phyloP scores from a whole-genome alignment of 352 stramenopile genomes.

The Phytophthora foliorum region DNA sequence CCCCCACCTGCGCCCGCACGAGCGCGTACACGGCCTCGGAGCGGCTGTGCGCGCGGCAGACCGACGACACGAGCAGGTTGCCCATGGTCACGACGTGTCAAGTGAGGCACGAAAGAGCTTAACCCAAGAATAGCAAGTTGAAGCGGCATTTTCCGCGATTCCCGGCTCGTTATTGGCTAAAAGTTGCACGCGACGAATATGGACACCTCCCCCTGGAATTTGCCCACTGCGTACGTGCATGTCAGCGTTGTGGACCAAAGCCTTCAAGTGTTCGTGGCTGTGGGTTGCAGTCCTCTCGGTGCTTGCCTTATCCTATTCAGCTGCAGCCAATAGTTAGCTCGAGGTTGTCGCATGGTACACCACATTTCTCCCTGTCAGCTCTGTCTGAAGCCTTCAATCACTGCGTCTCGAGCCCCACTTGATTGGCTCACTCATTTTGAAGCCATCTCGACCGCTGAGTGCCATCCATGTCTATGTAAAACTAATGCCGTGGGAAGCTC shows the following conservation, averaged over 20 bases:
- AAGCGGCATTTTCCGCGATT: slow-evolving; percentile 35
- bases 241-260: no score
- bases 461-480: slow-evolving; percentile 13
- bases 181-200: no score
- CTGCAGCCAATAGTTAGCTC: no score
- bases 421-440: not conserved
- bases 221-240: no score
- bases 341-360: no score
- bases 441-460: slow-evolving; percentile 5
- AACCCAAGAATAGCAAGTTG: slow-evolving; percentile 37
- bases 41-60: slow-evolving; percentile 37
- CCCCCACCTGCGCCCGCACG: slow-evolving; percentile 31
- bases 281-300: no score
- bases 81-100: slow-evolving; percentile 26
- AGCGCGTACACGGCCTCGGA: slow-evolving; percentile 42
- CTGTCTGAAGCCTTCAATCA: no score
- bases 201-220: no score
- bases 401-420: no score
- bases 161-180: slow-evolving; percentile 19
- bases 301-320: no score
- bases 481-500: no score
- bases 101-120: slow-evolving; percentile 6
- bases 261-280: slow-evolving; percentile 2
- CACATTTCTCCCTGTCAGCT: no score
- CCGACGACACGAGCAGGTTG: slow-evolving; percentile 42